Conservation (phyloP, 2,329 filamentous ascomycete genomes). For the Graphilbum sp. region DNA sequence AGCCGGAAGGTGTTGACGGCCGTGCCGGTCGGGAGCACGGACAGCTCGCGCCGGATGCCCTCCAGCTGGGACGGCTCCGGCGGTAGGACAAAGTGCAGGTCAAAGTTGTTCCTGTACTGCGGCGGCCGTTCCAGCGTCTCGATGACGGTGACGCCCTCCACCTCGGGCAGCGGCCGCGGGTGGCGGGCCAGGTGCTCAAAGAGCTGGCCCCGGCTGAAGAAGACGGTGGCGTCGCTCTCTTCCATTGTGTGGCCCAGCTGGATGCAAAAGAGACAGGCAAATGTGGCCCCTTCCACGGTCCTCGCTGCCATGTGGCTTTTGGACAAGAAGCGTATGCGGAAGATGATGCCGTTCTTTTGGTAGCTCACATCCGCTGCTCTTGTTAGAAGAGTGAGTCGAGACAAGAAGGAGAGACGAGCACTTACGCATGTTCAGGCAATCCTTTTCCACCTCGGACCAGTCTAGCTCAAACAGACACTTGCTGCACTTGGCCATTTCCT, state of each 20-base stretch:
- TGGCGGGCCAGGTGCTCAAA: conserved; percentile 37
- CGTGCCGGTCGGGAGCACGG: conserved; percentile 25
- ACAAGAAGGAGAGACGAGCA: too few relatives aligned
- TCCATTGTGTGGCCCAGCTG: conserved; percentile 31
- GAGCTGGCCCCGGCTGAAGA: conserved; percentile 34
- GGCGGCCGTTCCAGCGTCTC: conserved; percentile 25
- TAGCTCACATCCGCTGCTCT: conserved; percentile 28
- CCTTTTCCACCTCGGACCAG: conserved; percentile 33
- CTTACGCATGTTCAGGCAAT: conserved; percentile 31
- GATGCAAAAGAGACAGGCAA: conserved; percentile 38
- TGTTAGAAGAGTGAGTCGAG: too few relatives aligned
- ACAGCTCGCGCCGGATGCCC: conserved; percentile 23
- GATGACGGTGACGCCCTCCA: conserved; percentile 31
- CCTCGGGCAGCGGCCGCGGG: conserved; percentile 31
- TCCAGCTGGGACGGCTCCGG: conserved; percentile 23
- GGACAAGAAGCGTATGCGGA: conserved; percentile 37
- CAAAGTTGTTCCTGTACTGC: conserved; percentile 30
- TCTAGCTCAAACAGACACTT: conserved; percentile 37
- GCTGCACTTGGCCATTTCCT: conserved; percentile 32
- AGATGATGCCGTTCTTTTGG: conserved; percentile 27
- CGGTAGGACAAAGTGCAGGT: conserved; percentile 30
- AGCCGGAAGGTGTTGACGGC: conserved; percentile 30
- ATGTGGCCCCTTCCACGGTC: conserved; percentile 34
- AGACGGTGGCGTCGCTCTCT: conserved; percentile 39
- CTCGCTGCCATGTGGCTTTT: conserved; percentile 36